phyloP scores from a whole-genome alignment of 768 basidiomycete species.

The Royoungia palumana region DNA sequence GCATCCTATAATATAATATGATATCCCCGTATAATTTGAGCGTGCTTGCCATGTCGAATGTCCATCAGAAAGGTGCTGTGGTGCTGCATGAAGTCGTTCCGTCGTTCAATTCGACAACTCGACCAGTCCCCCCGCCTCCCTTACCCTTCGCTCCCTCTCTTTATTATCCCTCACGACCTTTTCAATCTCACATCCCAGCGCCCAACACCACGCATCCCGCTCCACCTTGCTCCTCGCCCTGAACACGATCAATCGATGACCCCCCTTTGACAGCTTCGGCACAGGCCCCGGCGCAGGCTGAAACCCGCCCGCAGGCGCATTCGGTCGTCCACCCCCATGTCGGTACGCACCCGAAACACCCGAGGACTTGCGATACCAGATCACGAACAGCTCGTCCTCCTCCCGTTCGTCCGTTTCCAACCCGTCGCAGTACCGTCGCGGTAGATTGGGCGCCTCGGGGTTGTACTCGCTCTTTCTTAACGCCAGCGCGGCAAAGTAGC shows the following conservation, averaged over 20 bases:
- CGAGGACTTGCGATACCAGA: constrained; percentile 59
- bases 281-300: constrained; percentile 25
- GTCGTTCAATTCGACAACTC: constrained; percentile 21
- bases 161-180: constrained; percentile 59
- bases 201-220: constrained; percentile 94
- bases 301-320: constrained; percentile 18
- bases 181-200: constrained; percentile 87
- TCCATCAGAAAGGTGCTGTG: too few relatives aligned
- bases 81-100: too few relatives aligned
- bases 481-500: constrained; percentile 69
- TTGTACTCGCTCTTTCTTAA: constrained; percentile 63
- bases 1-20: constrained; percentile 8
- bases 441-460: constrained; percentile 47
- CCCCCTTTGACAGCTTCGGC: constrained; percentile 50
- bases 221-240: constrained; percentile 81
- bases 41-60: too few relatives aligned
- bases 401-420: constrained; percentile 83
- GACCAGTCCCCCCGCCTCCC: constrained; percentile 60
- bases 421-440: constrained; percentile 86
- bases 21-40: constrained; percentile 9
- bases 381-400: constrained; percentile 83
- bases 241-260: constrained; percentile 61
- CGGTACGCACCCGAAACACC: neutral
- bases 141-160: constrained; percentile 62
- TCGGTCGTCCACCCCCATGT: constrained; percentile 7